Evolutionary conservation across 495 filamentous ascomycete species (phyloP).

Genomic region (Lophium mytilinum): DNA sequence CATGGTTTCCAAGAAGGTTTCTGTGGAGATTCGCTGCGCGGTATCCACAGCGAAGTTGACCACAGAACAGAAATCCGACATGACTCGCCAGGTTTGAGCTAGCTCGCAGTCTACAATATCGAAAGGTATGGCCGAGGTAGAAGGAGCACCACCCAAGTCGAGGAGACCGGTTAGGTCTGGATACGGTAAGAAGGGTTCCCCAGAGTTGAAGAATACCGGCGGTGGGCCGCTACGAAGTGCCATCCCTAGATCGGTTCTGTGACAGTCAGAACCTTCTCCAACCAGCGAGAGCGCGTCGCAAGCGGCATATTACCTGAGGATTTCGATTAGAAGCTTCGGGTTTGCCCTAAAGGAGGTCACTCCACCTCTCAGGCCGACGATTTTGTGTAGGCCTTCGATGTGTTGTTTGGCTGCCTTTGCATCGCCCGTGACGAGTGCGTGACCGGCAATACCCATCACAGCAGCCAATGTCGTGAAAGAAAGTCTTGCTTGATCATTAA

Average conservation of each 20-base stretch:
- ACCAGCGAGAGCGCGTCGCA: not conserved
- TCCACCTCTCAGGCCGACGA: constrained; percentile 36
- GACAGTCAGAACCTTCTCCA: not conserved
- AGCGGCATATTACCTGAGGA: not conserved
- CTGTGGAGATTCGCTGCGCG: constrained; percentile 21
- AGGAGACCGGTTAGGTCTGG: not conserved
- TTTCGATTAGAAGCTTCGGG: not conserved
- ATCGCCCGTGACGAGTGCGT: constrained; percentile 29
- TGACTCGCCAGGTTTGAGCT: constrained; percentile 28
- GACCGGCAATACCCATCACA: constrained; percentile 27
- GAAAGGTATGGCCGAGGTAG: not conserved
- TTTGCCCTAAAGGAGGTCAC: not conserved
- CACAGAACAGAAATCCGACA: constrained; percentile 32
- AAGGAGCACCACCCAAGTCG: not conserved
- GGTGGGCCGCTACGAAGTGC: not conserved
- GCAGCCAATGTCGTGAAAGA: constrained; percentile 33
- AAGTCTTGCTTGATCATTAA: constrained; percentile 9
- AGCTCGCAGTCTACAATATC: constrained; percentile 21
- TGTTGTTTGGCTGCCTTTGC: constrained; percentile 28
- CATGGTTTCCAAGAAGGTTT: constrained; percentile 34
- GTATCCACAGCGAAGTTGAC: constrained; percentile 32
- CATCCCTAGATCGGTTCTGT: not conserved
- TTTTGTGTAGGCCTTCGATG: constrained; percentile 30
- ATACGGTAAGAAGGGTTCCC: not conserved
- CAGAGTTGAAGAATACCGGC: not conserved